phyloP scores from a whole-genome alignment of 495 filamentous ascomycete species.

The Neurospora discreta region DNA sequence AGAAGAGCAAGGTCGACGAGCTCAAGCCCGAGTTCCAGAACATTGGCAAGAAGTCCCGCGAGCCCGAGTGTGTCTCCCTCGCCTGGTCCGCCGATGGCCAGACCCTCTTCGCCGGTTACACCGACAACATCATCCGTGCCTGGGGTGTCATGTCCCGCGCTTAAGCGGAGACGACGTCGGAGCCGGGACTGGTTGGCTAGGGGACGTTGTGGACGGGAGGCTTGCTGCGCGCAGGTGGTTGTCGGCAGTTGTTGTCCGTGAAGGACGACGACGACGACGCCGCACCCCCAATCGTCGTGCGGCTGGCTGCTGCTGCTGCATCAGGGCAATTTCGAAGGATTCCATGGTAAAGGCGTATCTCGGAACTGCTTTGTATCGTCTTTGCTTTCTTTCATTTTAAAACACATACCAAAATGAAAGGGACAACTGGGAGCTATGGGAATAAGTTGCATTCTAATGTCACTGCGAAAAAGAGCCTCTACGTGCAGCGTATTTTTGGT shows the following conservation, averaged over 20 bases:
- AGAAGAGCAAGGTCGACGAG: constrained; percentile 99
- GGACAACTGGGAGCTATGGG: constrained; percentile 18
- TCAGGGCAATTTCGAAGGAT: constrained; percentile 20
- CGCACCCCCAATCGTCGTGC: neutral
- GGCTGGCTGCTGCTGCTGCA: neutral
- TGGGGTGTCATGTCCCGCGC: constrained; percentile 90
- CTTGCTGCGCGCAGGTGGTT: constrained; percentile 15
- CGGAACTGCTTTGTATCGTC: constrained; percentile 26
- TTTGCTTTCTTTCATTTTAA: constrained; percentile 27
- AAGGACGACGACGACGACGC: neutral
- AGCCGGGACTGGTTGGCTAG: constrained; percentile 5
- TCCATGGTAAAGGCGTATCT: constrained; percentile 29
- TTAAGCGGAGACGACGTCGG: constrained; percentile 26
- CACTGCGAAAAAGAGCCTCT: neutral
- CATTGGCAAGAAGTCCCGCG: constrained; percentile 96
- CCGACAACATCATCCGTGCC: constrained; percentile 97
- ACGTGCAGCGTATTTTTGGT: neutral
- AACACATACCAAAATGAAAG: constrained; percentile 13
- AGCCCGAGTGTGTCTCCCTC: constrained; percentile 94
- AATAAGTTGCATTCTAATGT: constrained; percentile 9
- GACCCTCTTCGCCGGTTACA: constrained; percentile 99
- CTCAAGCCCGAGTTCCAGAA: constrained; percentile 96
- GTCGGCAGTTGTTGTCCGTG: neutral
- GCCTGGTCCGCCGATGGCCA: constrained; percentile 97
- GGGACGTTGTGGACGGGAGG: constrained; percentile 9